Percentiles rank a stretch among this genome's conserved stretches.
These are phyloP conservation scores for Claviceps capensis DNA, from an alignment of 2,329 filamentous ascomycete genomes.

Conservation along the genomic window DNA sequence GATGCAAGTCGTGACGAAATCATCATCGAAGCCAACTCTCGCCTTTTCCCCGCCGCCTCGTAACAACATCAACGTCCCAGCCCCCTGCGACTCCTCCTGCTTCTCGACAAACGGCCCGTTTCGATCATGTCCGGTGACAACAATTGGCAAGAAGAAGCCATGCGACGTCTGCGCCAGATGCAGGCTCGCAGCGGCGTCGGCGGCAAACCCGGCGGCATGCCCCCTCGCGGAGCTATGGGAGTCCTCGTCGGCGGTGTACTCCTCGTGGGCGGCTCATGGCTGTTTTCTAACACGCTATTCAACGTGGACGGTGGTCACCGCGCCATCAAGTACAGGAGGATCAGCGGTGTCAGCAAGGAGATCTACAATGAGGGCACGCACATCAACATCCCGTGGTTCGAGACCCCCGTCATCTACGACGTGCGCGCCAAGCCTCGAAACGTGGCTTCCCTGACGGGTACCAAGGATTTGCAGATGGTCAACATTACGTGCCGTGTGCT, in stretches of 20 bases:
- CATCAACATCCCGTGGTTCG: conserved; percentile 89
- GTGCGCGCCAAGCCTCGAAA: conserved; percentile 96
- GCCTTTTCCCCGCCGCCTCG: background rate
- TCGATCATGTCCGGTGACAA: conserved; percentile 20
- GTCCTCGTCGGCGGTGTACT: conserved; percentile 28
- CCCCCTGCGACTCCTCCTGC: background rate
- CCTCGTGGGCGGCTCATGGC: conserved; percentile 33
- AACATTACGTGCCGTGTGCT: conserved; percentile 99
- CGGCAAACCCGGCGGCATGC: conserved; percentile 24
- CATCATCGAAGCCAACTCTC: too few relatives aligned
- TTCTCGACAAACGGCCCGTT: background rate
- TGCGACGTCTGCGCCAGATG: conserved; percentile 36
- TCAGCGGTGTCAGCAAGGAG: conserved; percentile 88
- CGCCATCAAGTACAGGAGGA: conserved; percentile 92
- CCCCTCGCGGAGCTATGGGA: conserved; percentile 24
- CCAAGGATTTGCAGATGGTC: conserved; percentile 99
- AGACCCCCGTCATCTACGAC: conserved; percentile 93
- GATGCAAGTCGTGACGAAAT: background rate
- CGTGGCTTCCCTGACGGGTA: conserved; percentile 91
- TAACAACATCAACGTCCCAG: background rate
- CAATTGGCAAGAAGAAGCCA: conserved; percentile 36
- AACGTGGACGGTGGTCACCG: conserved; percentile 96
- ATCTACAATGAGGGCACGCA: conserved; percentile 97
- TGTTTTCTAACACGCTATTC: conserved; percentile 50
- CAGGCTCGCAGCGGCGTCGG: conserved; percentile 28